phyloP scores from a whole-genome alignment of 192 early-diverging fungal species.

The Allomyces macrogynus region DNA sequence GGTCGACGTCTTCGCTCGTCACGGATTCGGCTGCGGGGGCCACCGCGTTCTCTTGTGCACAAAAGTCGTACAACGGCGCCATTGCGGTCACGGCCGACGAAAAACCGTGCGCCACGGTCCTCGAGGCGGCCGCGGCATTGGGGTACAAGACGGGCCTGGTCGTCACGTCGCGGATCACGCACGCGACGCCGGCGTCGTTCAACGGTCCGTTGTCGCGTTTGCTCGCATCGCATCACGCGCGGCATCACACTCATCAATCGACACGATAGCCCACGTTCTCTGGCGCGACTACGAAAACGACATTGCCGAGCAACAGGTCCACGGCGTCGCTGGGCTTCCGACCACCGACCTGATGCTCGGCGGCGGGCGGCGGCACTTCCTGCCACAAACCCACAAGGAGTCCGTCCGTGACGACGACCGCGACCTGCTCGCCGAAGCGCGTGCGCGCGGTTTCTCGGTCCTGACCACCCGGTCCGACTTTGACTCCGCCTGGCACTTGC shows the following conservation, averaged over 20 bases:
- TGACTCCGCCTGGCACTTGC: slow-evolving; percentile 29
- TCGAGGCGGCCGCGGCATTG: slow-evolving; percentile 74
- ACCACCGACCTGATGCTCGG: slow-evolving; percentile 76
- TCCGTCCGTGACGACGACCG: slow-evolving; percentile 62
- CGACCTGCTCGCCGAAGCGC: slow-evolving; percentile 39
- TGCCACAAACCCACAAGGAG: slow-evolving; percentile 33
- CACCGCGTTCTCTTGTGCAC: slow-evolving; percentile 77
- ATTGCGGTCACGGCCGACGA: slow-evolving; percentile 35
- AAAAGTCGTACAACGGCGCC: slow-evolving; percentile 86
- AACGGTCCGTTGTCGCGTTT: background rate
- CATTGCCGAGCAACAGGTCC: slow-evolving; percentile 81
- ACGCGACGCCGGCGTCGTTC: slow-evolving; percentile 68
- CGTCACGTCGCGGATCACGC: slow-evolving; percentile 82
- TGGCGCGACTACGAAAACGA: slow-evolving; percentile 59
- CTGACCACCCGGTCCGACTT: slow-evolving; percentile 37
- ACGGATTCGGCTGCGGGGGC: slow-evolving; percentile 96
- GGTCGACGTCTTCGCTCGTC: slow-evolving; percentile 54
- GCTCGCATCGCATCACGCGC: no score
- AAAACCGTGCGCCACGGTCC: slow-evolving; percentile 70
- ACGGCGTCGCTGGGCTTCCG: slow-evolving; percentile 20
- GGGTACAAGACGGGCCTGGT: slow-evolving; percentile 79
- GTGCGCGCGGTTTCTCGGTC: slow-evolving; percentile 41
- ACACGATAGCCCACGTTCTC: slow-evolving; percentile 47
- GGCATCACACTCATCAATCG: no score
- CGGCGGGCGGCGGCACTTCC: slow-evolving; percentile 77